These are phyloP conservation scores for Cephaloascus albidus DNA, from an alignment of 805 yeast species.

Conservation along the genomic window DNA sequence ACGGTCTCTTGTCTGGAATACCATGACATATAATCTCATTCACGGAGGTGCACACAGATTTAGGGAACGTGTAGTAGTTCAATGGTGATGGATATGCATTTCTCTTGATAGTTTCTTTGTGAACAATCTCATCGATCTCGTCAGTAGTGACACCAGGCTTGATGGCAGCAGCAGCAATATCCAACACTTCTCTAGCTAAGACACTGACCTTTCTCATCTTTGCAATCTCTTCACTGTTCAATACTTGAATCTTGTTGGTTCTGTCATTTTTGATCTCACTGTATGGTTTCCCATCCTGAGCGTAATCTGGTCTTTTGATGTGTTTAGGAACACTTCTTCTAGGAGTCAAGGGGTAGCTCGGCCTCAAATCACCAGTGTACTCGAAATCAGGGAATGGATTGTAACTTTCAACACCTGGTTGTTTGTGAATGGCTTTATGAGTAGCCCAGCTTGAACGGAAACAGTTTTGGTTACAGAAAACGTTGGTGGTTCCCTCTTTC, in stretches of 20 bases:
- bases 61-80: conserved; percentile 90
- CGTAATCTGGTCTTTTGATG: conserved; percentile 77
- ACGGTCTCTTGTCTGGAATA: conserved; percentile 81
- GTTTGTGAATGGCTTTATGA: conserved; percentile 71
- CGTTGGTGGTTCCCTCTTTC: conserved; percentile 51
- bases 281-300: conserved; percentile 67
- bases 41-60: conserved; percentile 85
- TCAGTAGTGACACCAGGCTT: conserved; percentile 91
- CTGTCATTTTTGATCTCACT: conserved; percentile 70
- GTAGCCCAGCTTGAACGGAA: conserved; percentile 61
- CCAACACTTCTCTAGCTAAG: conserved; percentile 82
- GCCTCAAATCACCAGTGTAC: conserved; percentile 68
- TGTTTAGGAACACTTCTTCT: conserved; percentile 63
- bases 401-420: conserved; percentile 48
- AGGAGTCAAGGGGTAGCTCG: conserved; percentile 74
- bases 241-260: conserved; percentile 52
- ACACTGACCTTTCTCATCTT: conserved; percentile 68
- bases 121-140: conserved; percentile 79
- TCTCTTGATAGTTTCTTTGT: conserved; percentile 80
- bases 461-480: conserved; percentile 80
- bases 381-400: conserved; percentile 81
- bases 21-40: conserved; percentile 97
- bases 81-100: conserved; percentile 92
- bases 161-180: conserved; percentile 74
- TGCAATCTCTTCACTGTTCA: conserved; percentile 60